Evolutionary conservation across 495 filamentous ascomycete species (phyloP), one percentile per base, ranked within the genome.

Genomic region (Aspergillus sparsus): DNA sequence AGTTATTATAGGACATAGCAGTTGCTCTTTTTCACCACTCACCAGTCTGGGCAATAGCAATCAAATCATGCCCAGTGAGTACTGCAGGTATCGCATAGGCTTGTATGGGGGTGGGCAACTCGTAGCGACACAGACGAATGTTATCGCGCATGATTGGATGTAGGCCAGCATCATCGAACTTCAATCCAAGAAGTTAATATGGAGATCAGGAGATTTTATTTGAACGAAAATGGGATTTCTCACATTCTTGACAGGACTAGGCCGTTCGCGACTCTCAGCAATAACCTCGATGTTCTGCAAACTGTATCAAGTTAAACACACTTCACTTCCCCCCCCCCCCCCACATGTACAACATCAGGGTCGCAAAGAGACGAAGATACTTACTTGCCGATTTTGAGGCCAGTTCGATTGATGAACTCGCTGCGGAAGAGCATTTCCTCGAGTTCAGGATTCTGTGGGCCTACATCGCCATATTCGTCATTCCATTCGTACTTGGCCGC

Each of bases 11-110:
- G 7, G 32, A 18, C 3, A 27, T 41, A 35, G 8, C 8, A 41
- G 15, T 49, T 15, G 12, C 15, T 16, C 21, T 6, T 11, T 7
- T 6, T 50, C 5, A 36, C 13, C 3, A 77, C 85, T 71, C 75
- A 97, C 93, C 94, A 42, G 94, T 98, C 70, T 97, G 93, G 6
- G 94, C 91, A 65, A 92, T 85, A 2, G 84, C 93, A 57, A 98
- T 87, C 46, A 98, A 69, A 68, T 98, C 94, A 61, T 87, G 79
- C 6, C 87, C 85, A 36, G 81, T 70, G 8, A 85, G 66, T 44
- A 97, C 83, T 0, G 91, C 86, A 0, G 94, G 92, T 21, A 98
- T 81, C 41, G 82, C 83, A 67, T 92, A 97, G 11, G 82, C 79
- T 69, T 98, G 94, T 49, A 98, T 92, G 0, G 92, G 88, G 11